These are phyloP conservation scores for Pisolithus marmoratus DNA, from an alignment of 768 basidiomycete genomes.

Conservation along the genomic window DNA sequence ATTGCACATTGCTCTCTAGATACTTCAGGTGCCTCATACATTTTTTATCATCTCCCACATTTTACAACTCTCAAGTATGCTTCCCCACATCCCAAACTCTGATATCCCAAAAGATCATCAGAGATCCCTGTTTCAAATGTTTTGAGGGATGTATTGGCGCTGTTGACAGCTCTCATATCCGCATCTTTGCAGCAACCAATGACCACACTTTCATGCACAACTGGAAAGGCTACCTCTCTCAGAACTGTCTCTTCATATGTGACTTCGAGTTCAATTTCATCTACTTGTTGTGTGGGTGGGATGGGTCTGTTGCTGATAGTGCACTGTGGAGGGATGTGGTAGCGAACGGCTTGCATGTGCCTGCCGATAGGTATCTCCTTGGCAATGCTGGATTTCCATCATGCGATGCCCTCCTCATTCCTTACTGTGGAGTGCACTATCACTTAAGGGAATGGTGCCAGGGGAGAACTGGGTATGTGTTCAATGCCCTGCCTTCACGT, in stretches of 20 bases:
- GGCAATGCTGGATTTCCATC: slow-evolving; percentile 6
- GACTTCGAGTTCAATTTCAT: slow-evolving; percentile 5
- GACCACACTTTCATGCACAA: not conserved
- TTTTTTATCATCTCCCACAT: not conserved
- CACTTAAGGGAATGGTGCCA: slow-evolving; percentile 31
- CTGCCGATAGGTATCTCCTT: slow-evolving; percentile 2
- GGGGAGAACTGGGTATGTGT: not conserved
- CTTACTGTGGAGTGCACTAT: slow-evolving; percentile 33
- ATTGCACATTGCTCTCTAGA: no score
- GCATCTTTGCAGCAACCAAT: not conserved
- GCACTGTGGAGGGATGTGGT: slow-evolving; percentile 3
- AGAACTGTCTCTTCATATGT: slow-evolving; percentile 10
- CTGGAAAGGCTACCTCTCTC: slow-evolving; percentile 8
- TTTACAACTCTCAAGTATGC: not conserved
- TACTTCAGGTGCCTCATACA: not conserved
- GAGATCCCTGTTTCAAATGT: not conserved
- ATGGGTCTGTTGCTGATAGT: slow-evolving; percentile 9
- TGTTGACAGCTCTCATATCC: not conserved
- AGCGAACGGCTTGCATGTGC: not conserved
- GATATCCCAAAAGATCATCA: not conserved
- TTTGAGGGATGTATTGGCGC: not conserved
- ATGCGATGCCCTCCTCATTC: slow-evolving; percentile 28
- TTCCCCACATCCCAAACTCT: not conserved
- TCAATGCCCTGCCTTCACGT: not conserved
- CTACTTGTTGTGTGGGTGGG: slow-evolving; percentile 10